Evolutionary conservation across 2,329 filamentous ascomycete species (phyloP).

Genomic region (Alternaria sp.): DNA sequence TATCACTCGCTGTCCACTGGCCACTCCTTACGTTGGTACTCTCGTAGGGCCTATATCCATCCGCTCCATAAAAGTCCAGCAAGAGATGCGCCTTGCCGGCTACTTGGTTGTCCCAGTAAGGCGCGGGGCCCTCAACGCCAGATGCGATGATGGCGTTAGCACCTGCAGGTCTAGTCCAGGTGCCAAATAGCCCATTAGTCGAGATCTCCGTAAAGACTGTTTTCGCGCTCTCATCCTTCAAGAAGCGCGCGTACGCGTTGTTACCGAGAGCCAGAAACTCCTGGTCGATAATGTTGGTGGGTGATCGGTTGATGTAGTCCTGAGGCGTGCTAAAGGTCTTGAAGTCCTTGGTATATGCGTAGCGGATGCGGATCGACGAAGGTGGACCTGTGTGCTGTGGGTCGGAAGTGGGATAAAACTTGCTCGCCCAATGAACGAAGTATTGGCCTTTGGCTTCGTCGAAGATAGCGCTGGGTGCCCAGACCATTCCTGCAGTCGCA

Average conservation of each 20-base stretch:
- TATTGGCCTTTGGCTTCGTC: conserved; percentile 55
- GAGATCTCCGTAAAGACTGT: conserved; percentile 60
- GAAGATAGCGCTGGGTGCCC: conserved; percentile 64
- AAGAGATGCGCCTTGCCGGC: conserved; percentile 53
- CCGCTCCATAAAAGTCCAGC: conserved; percentile 47
- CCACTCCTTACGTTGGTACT: conserved; percentile 54
- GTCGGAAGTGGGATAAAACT: conserved; percentile 57
- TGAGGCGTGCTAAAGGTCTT: conserved; percentile 58
- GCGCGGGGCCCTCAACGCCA: conserved; percentile 38
- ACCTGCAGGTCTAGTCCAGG: conserved; percentile 59
- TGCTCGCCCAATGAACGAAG: conserved; percentile 58
- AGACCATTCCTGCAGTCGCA: conserved; percentile 63
- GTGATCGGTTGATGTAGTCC: conserved; percentile 58
- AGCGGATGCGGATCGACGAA: conserved; percentile 55
- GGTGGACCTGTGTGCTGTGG: conserved; percentile 57
- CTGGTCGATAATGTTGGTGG: conserved; percentile 62
- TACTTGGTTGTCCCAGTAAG: conserved; percentile 43
- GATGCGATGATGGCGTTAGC: conserved; percentile 49
- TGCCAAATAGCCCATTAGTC: conserved; percentile 58
- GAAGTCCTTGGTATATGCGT: conserved; percentile 64
- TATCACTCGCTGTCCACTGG: conserved; percentile 55
- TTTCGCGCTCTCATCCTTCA: conserved; percentile 62
- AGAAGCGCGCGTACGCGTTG: conserved; percentile 59
- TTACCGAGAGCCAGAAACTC: conserved; percentile 59
- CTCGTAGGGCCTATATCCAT: conserved; percentile 61